Base-by-base conservation (phyloP, 495 filamentous ascomycete species). In the Neurospora sp. region DNA sequence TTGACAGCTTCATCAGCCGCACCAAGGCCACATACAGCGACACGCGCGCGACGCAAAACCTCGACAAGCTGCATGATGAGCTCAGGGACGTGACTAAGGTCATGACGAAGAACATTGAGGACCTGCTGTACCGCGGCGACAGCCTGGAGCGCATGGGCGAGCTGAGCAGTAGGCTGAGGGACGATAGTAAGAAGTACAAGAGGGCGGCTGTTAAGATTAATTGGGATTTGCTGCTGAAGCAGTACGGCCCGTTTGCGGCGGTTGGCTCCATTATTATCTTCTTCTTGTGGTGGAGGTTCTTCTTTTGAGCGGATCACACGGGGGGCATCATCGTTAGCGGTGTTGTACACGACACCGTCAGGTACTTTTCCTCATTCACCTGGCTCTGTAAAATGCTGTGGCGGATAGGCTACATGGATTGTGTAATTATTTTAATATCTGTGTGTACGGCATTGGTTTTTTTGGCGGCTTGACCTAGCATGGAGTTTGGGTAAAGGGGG, bases 91-190 rank as follows among this genome's bases (percentile, higher is more conserved):
- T 99, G 71, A 98, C 96, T 16, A 93, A 97, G 82, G 95, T 98
- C 76, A 99, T 99, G 96, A 98, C 96, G 40, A 99, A 98, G 88
- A 99, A 99, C 82, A 99, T 99, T 79, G 96, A 99, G 85, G 96
- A 99, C 81, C 83, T 99, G 79, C 82, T 99, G 73, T 99, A 99
- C 79, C 87, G 96, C 72, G 96, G 96, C 10, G 96, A 98, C 79
- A 96, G 91, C 78, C 83, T 99, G 75, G 96, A 99, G 84, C 88
- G 93, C 72, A 99, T 99, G 96, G 96, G 96, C 38, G 96, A 98
- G 83, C 89, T 98, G 83, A 96, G 92, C 70, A 90, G 89, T 49
- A 83, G 94, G 74, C 79, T 99, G 81, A 86, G 92, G 62, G 96
- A 99, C 78, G 96, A 99, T 81, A 95, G 92, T 79, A 92, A 90